Base-by-base conservation (phyloP, 257 asterid genomes). In the Cruciata laevipes region DNA sequence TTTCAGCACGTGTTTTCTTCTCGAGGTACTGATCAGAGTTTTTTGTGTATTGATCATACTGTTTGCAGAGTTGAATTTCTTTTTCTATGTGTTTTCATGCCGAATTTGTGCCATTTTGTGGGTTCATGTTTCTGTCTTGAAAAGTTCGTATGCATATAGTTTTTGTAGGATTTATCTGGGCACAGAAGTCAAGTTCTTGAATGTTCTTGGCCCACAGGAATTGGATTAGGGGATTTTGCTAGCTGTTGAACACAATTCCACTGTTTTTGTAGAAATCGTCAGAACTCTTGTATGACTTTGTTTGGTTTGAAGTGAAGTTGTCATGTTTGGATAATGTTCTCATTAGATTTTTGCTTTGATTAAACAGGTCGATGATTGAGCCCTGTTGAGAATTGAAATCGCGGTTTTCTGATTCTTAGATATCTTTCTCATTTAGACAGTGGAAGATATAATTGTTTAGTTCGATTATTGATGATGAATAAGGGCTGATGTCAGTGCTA, bases 401-500 rank as follows among this genome's bases (percentile, higher is more conserved):
- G 10, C 66, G 17, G 33, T 30, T 27, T 21, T 51, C 12, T 47
- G 68, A 33, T 64, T 27, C 25, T 17, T 2, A 16, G 58, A n/a
- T 62, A 40, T 7, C 42, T 56, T 56, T 56, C 30, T 56, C 42
- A 6, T 20, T 53, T n/a, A 20, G 27, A 53, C 60, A 47, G 55
- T 16, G 55, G 55, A 47, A 47, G 55, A 47, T 53, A 17, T 25
- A 3, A 24, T 65, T 69, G 33, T 59, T 24, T 3, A 4, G n/a
- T 33, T 35, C 65, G 72, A 37, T 71, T 51, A 17, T 72, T 77
- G 66, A 69, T 9, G 73, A 68, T 38, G 53, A 68, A 66, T 69
- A 83, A 91, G 86, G 75, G 78, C 75, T 83, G 56, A 94, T 94
- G 99, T 90, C 99, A 51, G 84, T 83, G 72, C 89, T 95, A 78